A percentile compares a stretch with the other conserved stretches of the same genome.
phyloP scores from a whole-genome alignment of 148 eudicot species.

The Beta vulgaris region DNA sequence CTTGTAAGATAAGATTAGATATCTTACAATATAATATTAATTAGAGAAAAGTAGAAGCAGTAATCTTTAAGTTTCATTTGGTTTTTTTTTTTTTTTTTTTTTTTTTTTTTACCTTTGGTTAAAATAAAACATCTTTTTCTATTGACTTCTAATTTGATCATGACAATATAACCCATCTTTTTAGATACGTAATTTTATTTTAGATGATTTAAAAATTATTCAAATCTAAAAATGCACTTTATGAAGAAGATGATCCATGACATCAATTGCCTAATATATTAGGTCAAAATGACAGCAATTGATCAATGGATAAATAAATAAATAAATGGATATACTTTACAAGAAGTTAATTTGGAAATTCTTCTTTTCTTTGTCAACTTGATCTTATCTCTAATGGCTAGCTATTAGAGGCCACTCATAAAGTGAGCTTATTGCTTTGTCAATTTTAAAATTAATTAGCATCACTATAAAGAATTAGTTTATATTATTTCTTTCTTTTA shows the following conservation, averaged over 20 bases:
- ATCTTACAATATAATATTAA: conserved; percentile 4
- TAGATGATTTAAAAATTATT: background rate
- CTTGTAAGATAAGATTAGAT: conserved; percentile 21
- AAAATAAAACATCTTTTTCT: conserved; percentile 1
- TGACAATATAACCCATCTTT: conserved; percentile 6
- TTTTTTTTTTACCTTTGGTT: conserved; percentile 24
- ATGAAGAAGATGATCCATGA: background rate
- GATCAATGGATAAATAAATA: background rate
- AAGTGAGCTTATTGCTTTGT: background rate
- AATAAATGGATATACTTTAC: background rate
- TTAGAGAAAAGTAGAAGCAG: conserved; percentile 5
- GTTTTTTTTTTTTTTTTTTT: conserved; percentile 26
- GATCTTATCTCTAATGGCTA: background rate
- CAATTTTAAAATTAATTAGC: background rate
- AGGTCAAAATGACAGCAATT: background rate
- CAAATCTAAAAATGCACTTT: background rate
- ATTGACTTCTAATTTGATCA: conserved; percentile 26
- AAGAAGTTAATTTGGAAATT: background rate
- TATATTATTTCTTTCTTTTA: too few relatives aligned
- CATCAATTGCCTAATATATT: background rate
- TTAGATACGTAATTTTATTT: background rate
- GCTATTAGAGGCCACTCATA: background rate
- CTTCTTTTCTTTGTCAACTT: background rate
- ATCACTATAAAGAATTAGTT: background rate
- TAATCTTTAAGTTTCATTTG: conserved; percentile 28